phyloP scores from a whole-genome alignment of 2,329 filamentous ascomycete genomes.

The Zalaria obscura region DNA sequence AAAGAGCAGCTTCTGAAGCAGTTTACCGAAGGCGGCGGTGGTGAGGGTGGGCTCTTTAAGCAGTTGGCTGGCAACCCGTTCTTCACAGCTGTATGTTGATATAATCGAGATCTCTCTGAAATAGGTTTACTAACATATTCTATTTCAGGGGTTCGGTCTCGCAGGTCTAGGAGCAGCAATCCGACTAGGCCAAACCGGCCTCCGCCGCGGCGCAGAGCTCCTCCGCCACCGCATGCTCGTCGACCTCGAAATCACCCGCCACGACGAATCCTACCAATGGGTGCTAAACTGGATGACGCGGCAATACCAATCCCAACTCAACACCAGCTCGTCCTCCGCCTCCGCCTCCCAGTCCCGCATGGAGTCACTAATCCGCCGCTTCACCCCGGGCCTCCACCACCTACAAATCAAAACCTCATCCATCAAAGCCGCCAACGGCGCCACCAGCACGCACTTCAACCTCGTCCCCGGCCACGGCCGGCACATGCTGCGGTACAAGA shows the following conservation, averaged over 20 bases:
- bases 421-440: constrained; percentile 48
- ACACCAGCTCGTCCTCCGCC: constrained; percentile 23
- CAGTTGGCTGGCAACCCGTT: constrained; percentile 37
- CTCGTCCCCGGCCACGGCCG: constrained; percentile 83
- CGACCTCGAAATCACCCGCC: constrained; percentile 88
- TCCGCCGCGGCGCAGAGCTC: constrained; percentile 57
- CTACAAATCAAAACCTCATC: constrained; percentile 51
- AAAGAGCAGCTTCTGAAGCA: constrained; percentile 23
- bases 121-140: too few relatives aligned
- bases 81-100: constrained; percentile 34
- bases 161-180: constrained; percentile 74
- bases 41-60: constrained; percentile 24
- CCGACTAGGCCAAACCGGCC: constrained; percentile 65
- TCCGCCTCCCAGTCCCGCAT: constrained; percentile 26
- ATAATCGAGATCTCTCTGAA: too few relatives aligned
- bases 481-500: constrained; percentile 75
- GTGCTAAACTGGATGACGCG: constrained; percentile 87
- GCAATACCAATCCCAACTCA: constrained; percentile 19
- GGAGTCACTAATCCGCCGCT: constrained; percentile 39
- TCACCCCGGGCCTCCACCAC: constrained; percentile 48
- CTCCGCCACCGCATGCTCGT: constrained; percentile 78
- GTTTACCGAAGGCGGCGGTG: constrained; percentile 17
- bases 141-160: constrained; percentile 64
- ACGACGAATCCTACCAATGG: constrained; percentile 89
- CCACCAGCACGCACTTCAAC: constrained; percentile 66